These are phyloP conservation scores for Cystobasidiaceae sp. DNA, from an alignment of 1,284 basidiomycete species.

Conservation along the genomic window DNA sequence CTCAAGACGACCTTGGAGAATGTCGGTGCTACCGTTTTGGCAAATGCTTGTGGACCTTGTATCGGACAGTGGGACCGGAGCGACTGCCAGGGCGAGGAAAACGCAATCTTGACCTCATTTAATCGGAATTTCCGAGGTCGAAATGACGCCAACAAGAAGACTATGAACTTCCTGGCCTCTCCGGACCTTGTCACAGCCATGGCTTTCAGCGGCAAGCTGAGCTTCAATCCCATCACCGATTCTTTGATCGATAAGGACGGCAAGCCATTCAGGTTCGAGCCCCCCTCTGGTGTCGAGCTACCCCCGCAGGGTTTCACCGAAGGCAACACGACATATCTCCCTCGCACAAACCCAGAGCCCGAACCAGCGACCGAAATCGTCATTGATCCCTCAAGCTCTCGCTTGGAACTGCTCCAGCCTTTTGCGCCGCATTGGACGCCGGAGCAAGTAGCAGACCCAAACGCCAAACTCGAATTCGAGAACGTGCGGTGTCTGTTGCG, in stretches of 20 bases:
- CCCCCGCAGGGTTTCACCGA: constrained; percentile 73
- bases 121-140: constrained; percentile 97
- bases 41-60: constrained; percentile 98
- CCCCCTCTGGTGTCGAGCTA: constrained; percentile 79
- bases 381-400: constrained; percentile 71
- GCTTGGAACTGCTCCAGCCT: constrained; percentile 81
- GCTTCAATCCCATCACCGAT: constrained; percentile 92
- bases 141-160: constrained; percentile 91
- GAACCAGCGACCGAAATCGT: constrained; percentile 71
- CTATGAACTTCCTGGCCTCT: constrained; percentile 98
- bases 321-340: constrained; percentile 69
- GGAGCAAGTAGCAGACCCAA: constrained; percentile 52
- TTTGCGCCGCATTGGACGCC: constrained; percentile 69
- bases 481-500: constrained; percentile 66
- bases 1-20: constrained; percentile 59
- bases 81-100: constrained; percentile 84
- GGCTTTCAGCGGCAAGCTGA: constrained; percentile 87
- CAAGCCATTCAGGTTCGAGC: constrained; percentile 70
- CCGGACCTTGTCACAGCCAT: constrained; percentile 91
- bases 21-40: constrained; percentile 85
- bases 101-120: constrained; percentile 95
- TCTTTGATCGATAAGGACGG: constrained; percentile 56
- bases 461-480: constrained; percentile 67
- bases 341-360: constrained; percentile 65
- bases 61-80: constrained; percentile 99